phyloP scores from a whole-genome alignment of 129 eudicot genomes.

The Helianthus annuus region DNA sequence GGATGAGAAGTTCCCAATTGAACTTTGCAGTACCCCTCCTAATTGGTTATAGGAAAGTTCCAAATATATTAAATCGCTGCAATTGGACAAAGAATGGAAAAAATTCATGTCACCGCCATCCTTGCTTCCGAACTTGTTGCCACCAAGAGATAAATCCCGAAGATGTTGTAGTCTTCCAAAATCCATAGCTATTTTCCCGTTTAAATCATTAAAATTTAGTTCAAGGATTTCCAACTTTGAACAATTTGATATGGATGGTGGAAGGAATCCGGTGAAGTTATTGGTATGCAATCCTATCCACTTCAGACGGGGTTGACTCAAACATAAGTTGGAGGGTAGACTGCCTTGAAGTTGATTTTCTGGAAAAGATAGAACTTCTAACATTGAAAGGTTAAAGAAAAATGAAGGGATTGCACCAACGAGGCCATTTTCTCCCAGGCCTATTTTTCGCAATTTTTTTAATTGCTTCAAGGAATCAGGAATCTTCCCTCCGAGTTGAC shows the following conservation, averaged over 20 bases:
- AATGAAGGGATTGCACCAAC: conserved; percentile 32
- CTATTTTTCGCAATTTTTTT: neutral
- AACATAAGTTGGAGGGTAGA: conserved; percentile 28
- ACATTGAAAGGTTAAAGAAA: conserved; percentile 24
- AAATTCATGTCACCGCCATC: conserved; percentile 26
- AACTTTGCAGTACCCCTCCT: conserved; percentile 31
- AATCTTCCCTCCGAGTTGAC: conserved; percentile 28
- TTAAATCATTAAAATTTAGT: too few relatives aligned
- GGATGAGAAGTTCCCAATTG: conserved; percentile 24
- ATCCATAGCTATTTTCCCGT: conserved; percentile 11
- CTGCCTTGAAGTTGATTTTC: conserved; percentile 26
- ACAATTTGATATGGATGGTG: conserved; percentile 36
- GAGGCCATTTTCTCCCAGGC: neutral
- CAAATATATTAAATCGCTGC: too few relatives aligned
- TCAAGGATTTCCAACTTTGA: conserved; percentile 4
- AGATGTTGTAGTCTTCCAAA: conserved; percentile 13
- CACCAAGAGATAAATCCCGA: neutral
- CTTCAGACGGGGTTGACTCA: conserved; percentile 28
- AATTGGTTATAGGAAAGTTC: too few relatives aligned
- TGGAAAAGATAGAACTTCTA: neutral
- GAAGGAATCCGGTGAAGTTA: conserved; percentile 38
- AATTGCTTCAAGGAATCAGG: conserved; percentile 27
- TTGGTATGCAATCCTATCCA: neutral
- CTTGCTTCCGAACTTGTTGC: neutral
- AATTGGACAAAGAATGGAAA: conserved; percentile 29